phyloP scores from a whole-genome alignment of 148 eudicot genomes.

The Rhododendron simsii region DNA sequence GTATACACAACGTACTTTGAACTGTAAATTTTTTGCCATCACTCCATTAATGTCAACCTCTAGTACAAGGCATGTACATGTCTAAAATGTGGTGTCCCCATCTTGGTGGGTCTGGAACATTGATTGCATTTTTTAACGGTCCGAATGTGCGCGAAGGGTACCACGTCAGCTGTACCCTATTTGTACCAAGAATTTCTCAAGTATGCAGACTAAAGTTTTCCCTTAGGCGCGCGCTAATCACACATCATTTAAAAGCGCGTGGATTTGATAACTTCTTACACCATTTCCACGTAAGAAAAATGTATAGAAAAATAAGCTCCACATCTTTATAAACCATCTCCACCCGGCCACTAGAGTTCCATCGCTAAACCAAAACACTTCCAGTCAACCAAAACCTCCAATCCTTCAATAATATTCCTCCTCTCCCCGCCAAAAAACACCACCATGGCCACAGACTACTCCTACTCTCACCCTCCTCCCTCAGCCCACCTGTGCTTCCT shows the following conservation, averaged over 20 bases:
- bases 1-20: too few relatives aligned
- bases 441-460: constrained; percentile 9
- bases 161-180: too few relatives aligned
- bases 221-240: too few relatives aligned
- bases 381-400: neutral
- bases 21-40: too few relatives aligned
- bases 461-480: constrained; percentile 15
- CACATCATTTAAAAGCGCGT: neutral
- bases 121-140: too few relatives aligned
- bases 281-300: neutral
- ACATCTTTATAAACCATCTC: neutral
- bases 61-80: too few relatives aligned
- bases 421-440: neutral
- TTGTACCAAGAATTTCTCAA: too few relatives aligned
- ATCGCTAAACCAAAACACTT: neutral
- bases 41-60: too few relatives aligned
- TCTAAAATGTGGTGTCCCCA: too few relatives aligned
- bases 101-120: neutral
- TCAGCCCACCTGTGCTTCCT: constrained; percentile 48
- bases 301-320: neutral
- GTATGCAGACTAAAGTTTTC: neutral
- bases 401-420: neutral
- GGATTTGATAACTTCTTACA: neutral
- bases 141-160: fast-evolving
- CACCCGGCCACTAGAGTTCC: neutral